Conservation (phyloP, 2,329 filamentous ascomycete genomes). For the Westerdykella aurantiaca region DNA sequence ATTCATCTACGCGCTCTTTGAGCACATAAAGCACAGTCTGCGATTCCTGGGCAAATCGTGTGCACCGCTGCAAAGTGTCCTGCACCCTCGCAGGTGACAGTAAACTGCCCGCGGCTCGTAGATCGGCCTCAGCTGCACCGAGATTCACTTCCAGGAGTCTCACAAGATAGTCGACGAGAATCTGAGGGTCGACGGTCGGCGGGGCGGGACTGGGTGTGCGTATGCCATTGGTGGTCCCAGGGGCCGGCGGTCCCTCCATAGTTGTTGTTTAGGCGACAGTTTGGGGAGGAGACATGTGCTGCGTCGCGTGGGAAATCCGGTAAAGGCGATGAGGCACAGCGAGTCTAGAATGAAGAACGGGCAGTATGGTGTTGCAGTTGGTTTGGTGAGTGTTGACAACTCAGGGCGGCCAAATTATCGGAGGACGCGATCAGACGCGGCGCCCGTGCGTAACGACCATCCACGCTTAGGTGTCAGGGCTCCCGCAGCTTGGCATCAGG, state of each 20-base stretch:
- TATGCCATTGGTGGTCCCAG: slow-evolving; percentile 37
- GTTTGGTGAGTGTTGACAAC: slow-evolving; percentile 15
- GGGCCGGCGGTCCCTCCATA: slow-evolving; percentile 40
- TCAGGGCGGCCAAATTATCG: slow-evolving; percentile 12
- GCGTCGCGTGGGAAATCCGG: slow-evolving; percentile 14
- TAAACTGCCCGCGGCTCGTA: slow-evolving; percentile 75
- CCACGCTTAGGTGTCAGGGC: no score
- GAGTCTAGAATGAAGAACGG: not conserved
- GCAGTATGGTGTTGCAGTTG: slow-evolving; percentile 1
- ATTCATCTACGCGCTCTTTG: slow-evolving; percentile 62
- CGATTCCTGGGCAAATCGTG: slow-evolving; percentile 80
- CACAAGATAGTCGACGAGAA: slow-evolving; percentile 45
- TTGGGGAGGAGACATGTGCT: slow-evolving; percentile 29
- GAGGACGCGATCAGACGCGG: slow-evolving; percentile 17
- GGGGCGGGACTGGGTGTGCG: slow-evolving; percentile 34
- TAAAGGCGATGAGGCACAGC: slow-evolving; percentile 2
- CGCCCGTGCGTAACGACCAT: slow-evolving; percentile 3
- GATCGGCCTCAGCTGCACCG: slow-evolving; percentile 60
- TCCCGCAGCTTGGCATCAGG: no score
- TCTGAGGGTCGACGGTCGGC: slow-evolving; percentile 42
- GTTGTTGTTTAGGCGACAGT: slow-evolving; percentile 21
- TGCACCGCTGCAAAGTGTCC: slow-evolving; percentile 82
- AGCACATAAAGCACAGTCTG: slow-evolving; percentile 87
- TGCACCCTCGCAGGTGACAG: slow-evolving; percentile 64
- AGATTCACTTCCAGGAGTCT: slow-evolving; percentile 46